These are phyloP conservation scores for Hygrocybe punicea DNA, from an alignment of 768 basidiomycete genomes.

Conservation along the genomic window DNA sequence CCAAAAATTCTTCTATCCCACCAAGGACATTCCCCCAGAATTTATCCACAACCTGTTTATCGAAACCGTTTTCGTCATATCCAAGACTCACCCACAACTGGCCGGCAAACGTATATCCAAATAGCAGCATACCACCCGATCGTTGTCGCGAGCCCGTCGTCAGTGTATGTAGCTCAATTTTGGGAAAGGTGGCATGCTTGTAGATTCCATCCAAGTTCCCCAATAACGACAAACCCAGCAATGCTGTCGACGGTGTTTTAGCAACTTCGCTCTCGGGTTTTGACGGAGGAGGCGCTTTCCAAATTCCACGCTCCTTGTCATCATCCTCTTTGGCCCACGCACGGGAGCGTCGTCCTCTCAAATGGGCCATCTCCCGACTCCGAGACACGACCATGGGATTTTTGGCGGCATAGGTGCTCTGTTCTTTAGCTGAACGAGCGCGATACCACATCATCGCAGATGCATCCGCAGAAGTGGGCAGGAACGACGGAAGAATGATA, in stretches of 20 bases:
- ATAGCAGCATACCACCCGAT: conserved; percentile 73
- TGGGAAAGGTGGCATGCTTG: conserved; percentile 59
- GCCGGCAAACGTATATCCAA: conserved; percentile 72
- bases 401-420: conserved; percentile 65
- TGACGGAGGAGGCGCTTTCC: conserved; percentile 29
- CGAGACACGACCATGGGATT: conserved; percentile 59
- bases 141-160: conserved; percentile 86
- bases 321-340: conserved; percentile 77
- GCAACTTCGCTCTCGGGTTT: conserved; percentile 14
- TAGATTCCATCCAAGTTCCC: conserved; percentile 83
- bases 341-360: conserved; percentile 58
- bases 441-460: conserved; percentile 67
- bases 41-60: conserved; percentile 51
- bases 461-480: conserved; percentile 46
- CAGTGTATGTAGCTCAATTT: conserved; percentile 62
- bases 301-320: conserved; percentile 47
- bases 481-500: conserved; percentile 70
- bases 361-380: conserved; percentile 59
- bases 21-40: conserved; percentile 65
- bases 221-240: conserved; percentile 78
- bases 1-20: conserved; percentile 58
- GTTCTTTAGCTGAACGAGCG: conserved; percentile 61
- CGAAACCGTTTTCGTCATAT: conserved; percentile 76
- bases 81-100: conserved; percentile 78
- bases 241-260: conserved; percentile 53